Evolutionary conservation across 2,329 filamentous ascomycete species (phyloP), one percentile per base, ranked within the genome.

Genomic region (Phaeosphaeriaceae sp.): DNA sequence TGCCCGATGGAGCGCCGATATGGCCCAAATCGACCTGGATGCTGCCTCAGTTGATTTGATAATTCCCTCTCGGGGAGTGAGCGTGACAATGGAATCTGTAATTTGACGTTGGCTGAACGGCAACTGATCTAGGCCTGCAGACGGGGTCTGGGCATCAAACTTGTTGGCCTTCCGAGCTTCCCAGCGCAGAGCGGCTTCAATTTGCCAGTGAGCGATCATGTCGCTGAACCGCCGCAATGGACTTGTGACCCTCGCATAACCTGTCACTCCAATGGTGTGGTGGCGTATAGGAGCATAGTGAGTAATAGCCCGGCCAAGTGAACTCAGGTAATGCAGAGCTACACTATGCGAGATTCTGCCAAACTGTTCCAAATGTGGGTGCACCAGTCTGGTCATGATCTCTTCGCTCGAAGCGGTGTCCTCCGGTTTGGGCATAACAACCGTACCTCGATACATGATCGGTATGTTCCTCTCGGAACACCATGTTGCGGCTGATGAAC

Each of bases 191-290:
- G 85, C 86, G 7, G 86, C 84, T 77, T 89, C 86, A 49, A 89
- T 87, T 64, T 90, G 87, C 81, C 88, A 89, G 69, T 89, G 87
- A 11, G 82, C 78, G 48, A 89, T 79, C 70, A 89, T 81, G 72
- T 90, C 88, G 49, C 79, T 80, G 71, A 85, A 89, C 40, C 87
- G 82, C 52, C 88, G 84, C 22, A 90, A 78, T 1, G 88, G 88
- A 67, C 84, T 88, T 0, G 87, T 89, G 52, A 83, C 81, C 74
- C 86, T 88, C 58, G 82, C 74, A 66, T 89, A 89, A 24, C 80
- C 71, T 26, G 82, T 74, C 26, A 86, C 74, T 35, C 85, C 86
- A 2, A 89, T 75, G 8, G 82, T 72, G 4, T 75, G 72, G 66
- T 89, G 86, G 15, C 74, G 78, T 21, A 84, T 60, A 1, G 86